A percentile compares a stretch with the other conserved stretches of the same genome.
Evolutionary conservation across 139 green algal genomes (phyloP).

Genomic region (Ettlia oleoabundans): DNA sequence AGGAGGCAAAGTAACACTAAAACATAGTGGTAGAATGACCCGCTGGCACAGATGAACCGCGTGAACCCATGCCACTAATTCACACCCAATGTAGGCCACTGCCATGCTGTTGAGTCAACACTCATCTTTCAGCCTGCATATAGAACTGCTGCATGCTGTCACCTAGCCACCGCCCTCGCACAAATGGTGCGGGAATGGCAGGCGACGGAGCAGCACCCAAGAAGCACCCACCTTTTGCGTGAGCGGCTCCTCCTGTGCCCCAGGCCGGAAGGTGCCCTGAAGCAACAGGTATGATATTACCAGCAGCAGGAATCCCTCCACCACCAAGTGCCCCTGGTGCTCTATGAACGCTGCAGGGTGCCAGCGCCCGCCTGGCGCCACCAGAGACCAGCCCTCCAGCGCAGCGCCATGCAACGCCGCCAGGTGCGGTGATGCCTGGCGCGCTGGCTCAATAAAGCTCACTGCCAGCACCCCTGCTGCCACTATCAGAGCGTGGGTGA

Average conservation of each 20-base stretch:
- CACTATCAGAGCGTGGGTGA: not conserved
- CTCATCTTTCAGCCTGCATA: too few relatives aligned
- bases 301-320: slow-evolving; percentile 79
- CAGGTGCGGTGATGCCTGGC: slow-evolving; percentile 12
- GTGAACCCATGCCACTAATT: too few relatives aligned
- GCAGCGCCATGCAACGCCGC: not conserved
- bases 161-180: too few relatives aligned
- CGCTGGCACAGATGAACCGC: too few relatives aligned
- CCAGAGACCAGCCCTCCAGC: slow-evolving; percentile 70
- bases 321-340: slow-evolving; percentile 78
- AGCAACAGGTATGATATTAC: slow-evolving; percentile 82
- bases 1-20: too few relatives aligned
- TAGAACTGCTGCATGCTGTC: too few relatives aligned
- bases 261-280: slow-evolving; percentile 66
- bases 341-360: slow-evolving; percentile 85
- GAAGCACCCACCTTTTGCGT: slow-evolving; percentile 72
- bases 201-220: not conserved
- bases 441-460: slow-evolving; percentile 4
- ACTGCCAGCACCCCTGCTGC: slow-evolving; percentile 2
- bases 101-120: too few relatives aligned
- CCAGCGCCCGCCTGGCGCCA: slow-evolving; percentile 76
- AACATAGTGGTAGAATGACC: too few relatives aligned
- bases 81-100: too few relatives aligned
- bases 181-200: not conserved
- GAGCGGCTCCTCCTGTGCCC: slow-evolving; percentile 56